Evolutionary conservation across 306 rosid genomes (phyloP).

Genomic region (Carpinus viminea): DNA sequence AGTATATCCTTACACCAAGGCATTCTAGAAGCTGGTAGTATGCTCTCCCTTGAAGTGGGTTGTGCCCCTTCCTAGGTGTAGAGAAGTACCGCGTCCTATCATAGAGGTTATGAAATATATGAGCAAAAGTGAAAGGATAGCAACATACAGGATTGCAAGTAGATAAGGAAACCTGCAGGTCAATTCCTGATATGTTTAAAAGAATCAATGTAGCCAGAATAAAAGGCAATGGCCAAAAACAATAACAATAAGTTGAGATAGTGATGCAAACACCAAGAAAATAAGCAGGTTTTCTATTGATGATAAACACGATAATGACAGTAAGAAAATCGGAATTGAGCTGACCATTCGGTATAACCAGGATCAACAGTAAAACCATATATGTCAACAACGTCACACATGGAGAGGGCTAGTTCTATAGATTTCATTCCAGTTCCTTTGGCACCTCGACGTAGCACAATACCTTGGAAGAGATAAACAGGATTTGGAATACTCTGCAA

Average conservation of each 20-base stretch:
- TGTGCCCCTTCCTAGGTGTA: constrained; percentile 90
- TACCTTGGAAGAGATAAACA: constrained; percentile 98
- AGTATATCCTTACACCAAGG: constrained; percentile 73
- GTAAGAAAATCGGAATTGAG: constrained; percentile 11
- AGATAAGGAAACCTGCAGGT: constrained; percentile 1
- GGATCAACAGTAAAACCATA: constrained; percentile 99
- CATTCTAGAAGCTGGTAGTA: constrained; percentile 96
- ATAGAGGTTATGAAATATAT: constrained; percentile 14
- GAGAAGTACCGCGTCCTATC: constrained; percentile 95
- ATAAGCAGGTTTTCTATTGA: not conserved
- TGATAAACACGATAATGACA: not conserved
- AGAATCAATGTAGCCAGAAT: constrained; percentile 5
- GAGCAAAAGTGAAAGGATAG: constrained; percentile 15
- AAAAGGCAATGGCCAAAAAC: not conserved
- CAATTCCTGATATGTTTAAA: constrained; percentile 14
- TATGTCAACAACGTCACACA: constrained; percentile 93
- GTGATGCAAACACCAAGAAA: not conserved
- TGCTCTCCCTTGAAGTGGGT: constrained; percentile 99
- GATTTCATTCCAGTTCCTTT: constrained; percentile 99
- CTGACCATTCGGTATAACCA: constrained; percentile 96
- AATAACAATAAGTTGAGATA: constrained; percentile 6
- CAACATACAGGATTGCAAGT: constrained; percentile 1
- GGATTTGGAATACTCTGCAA: constrained; percentile 90
- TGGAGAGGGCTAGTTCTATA: constrained; percentile 89
- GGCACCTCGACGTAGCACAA: constrained; percentile 98